These are phyloP conservation scores for Prunus fruticosa DNA, from an alignment of 306 rosid species.

Conservation along the genomic window DNA sequence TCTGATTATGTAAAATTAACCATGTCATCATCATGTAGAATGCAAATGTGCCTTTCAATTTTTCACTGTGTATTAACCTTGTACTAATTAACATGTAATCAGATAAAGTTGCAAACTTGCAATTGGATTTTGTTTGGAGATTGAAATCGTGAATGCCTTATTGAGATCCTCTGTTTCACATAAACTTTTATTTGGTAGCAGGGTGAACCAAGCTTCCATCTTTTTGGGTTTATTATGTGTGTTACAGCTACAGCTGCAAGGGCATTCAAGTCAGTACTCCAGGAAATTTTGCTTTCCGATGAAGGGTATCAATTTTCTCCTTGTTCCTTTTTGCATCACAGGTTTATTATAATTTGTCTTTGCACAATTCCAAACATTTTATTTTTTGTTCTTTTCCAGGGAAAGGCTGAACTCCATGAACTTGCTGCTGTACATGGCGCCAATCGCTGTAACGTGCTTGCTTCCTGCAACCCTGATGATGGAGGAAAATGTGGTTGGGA, in stretches of 20 bases:
- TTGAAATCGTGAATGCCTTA: neutral
- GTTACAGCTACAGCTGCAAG: conserved; percentile 27
- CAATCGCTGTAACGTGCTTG: conserved; percentile 17
- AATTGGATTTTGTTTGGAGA: neutral
- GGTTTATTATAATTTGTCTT: no score
- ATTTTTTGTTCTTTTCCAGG: neutral
- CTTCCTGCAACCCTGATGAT: conserved; percentile 27
- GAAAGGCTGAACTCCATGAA: conserved; percentile 26
- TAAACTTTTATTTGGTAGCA: neutral
- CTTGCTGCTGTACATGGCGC: conserved; percentile 34
- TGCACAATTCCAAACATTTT: no score
- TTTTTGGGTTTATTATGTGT: conserved; percentile 23
- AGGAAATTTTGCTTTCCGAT: conserved; percentile 25
- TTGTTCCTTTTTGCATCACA: neutral
- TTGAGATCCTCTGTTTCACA: neutral
- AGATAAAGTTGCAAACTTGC: no score
- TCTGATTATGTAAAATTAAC: neutral
- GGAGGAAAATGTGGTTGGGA: conserved; percentile 22
- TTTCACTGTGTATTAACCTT: neutral
- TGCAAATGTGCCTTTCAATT: neutral
- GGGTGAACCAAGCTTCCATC: conserved; percentile 34
- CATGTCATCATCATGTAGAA: neutral
- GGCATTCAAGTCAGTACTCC: conserved; percentile 31
- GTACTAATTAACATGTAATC: no score
- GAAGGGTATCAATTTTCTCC: conserved; percentile 13